Evolutionary conservation across 2,329 filamentous ascomycete species (phyloP), one percentile per base, ranked within the genome.

Genomic region (Colletotrichum sp.): DNA sequence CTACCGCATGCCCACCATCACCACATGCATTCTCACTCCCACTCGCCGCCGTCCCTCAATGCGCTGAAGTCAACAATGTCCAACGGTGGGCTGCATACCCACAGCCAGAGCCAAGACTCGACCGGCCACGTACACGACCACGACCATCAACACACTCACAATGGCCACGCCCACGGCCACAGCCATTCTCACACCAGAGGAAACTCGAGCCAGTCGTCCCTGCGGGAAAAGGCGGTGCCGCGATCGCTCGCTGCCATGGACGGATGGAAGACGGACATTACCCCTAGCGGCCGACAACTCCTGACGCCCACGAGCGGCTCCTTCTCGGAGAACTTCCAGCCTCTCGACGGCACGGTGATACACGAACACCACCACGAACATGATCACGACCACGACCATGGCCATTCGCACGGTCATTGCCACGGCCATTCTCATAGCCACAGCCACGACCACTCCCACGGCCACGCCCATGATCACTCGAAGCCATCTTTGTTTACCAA

Each of bases 401-500:
- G 55, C 9, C 81, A 84, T 57, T 60, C 60, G 12, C 81, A 85
- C 71, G 69, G 78, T 43, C 75, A 79, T 55, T 78, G 82, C 32
- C 72, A 75, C n/a, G 39, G 72, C n/a, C 80, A 82, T 57, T 28
- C 34, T 48, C 82, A 84, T 43, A 63, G 57, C 18, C 82, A 84
- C 57, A 43, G 57, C 16, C 81, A 85, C 60, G 60, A 64, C 14
- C 81, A 82, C 55, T 28, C 39, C 57, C 82, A 84, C 63, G 61
- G 52, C 16, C 81, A 85, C 39, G 60, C 60, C 13, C 81, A 85
- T 30, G 68, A 76, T 36, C 83, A 87, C 72, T 85, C 84, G 13
- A 85, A 89, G 63, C 89, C 92, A 55, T 98, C 95, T 0, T 88
- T 86, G 63, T 88, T 98, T 52, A 98, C 96, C 0, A 91, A 89